phyloP scores from a whole-genome alignment of 768 basidiomycete genomes.

The Termitomyces bulborhizus region DNA sequence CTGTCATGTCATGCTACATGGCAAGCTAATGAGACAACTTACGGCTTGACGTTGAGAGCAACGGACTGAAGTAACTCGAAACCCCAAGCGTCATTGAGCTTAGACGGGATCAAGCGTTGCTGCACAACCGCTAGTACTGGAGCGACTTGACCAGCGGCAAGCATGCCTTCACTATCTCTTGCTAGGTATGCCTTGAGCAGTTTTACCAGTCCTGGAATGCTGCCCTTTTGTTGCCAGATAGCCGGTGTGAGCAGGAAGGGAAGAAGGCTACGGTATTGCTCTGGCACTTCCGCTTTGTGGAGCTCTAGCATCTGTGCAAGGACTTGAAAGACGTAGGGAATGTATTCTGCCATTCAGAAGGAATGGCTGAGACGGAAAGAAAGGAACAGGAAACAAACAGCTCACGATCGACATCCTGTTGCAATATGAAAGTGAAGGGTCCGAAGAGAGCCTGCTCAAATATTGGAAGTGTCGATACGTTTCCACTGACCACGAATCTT shows the following conservation, averaged over 20 bases:
- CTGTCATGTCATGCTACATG: background rate
- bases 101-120: constrained; percentile 83
- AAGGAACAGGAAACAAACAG: background rate
- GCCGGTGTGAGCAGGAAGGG: constrained; percentile 79
- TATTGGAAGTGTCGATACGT: constrained; percentile 54
- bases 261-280: constrained; percentile 72
- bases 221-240: constrained; percentile 92
- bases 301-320: constrained; percentile 92
- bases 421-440: constrained; percentile 81
- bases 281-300: constrained; percentile 60
- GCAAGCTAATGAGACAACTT: constrained; percentile 24
- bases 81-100: constrained; percentile 85
- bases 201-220: constrained; percentile 88
- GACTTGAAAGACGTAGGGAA: constrained; percentile 96
- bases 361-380: background rate
- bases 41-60: constrained; percentile 70
- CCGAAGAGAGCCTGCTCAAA: constrained; percentile 84
- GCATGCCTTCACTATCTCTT: constrained; percentile 64
- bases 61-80: constrained; percentile 84
- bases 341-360: constrained; percentile 61
- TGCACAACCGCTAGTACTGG: constrained; percentile 84
- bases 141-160: constrained; percentile 63
- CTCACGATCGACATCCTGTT: constrained; percentile 91
- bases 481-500: constrained; percentile 78
- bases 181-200: constrained; percentile 79